Conservation (phyloP, 169 alveolate genomes). For the Eimeria brunetti region DNA sequence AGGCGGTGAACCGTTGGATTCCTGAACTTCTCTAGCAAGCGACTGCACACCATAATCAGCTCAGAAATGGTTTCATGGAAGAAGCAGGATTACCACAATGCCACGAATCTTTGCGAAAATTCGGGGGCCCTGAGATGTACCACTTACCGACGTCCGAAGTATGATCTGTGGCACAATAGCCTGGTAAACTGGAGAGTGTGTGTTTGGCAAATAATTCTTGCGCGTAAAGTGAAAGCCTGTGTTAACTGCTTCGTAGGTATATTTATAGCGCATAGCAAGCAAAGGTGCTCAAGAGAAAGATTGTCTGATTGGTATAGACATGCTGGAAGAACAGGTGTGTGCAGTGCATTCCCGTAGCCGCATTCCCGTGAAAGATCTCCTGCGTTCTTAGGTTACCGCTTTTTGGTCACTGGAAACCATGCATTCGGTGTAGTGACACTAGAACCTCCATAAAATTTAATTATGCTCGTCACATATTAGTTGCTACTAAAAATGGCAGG, state of each 20-base stretch:
- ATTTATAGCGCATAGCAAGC: not conserved
- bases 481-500: not conserved
- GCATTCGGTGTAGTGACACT: not conserved
- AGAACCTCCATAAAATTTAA: not conserved
- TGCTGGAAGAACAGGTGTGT: not conserved
- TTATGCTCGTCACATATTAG: not conserved
- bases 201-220: not conserved
- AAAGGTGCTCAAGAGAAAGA: not conserved
- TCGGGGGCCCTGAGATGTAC: not conserved
- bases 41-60: not conserved
- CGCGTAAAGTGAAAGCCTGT: not conserved
- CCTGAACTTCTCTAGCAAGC: not conserved
- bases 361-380: not conserved
- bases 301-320: not conserved
- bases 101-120: not conserved
- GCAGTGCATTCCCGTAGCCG: not conserved
- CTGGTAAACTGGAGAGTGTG: not conserved
- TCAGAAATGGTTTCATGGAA: not conserved
- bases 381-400: not conserved
- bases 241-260: not conserved
- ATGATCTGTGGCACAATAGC: not conserved
- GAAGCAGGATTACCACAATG: not conserved
- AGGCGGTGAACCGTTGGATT: not conserved
- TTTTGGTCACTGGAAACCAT: not conserved
- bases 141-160: not conserved